Evolutionary conservation across 805 yeast genomes (phyloP).

Genomic region (Candida sithepensis): DNA sequence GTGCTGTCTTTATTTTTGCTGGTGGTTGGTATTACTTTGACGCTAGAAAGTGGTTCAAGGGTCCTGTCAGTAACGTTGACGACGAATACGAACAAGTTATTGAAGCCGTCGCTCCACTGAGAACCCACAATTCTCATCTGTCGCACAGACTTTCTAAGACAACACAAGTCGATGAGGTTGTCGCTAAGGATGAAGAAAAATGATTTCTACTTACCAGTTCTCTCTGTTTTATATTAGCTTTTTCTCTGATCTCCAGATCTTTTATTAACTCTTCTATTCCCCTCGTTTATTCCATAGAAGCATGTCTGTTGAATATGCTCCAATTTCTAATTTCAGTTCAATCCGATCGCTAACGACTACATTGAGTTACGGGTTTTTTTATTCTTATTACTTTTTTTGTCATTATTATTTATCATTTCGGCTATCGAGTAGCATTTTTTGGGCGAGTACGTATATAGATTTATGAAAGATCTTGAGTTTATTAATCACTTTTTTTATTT

Average conservation of each 20-base stretch:
- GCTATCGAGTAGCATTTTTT: neutral
- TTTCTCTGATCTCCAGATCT: neutral
- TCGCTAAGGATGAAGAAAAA: neutral
- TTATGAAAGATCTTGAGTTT: neutral
- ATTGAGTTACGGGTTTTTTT: neutral
- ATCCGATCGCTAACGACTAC: neutral
- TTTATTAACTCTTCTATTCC: neutral
- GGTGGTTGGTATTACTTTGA: conserved; percentile 44
- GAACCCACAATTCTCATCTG: conserved; percentile 3
- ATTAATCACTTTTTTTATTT: too few species aligned
- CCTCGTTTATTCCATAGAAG: neutral
- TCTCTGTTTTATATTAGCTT: neutral
- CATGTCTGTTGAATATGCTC: neutral
- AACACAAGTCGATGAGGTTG: neutral
- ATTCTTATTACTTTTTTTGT: too few species aligned
- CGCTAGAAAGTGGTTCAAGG: conserved; percentile 54
- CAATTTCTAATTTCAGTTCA: neutral
- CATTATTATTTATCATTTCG: neutral
- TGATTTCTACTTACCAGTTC: neutral
- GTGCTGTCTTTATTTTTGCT: conserved; percentile 33
- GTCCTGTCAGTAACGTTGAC: conserved; percentile 49
- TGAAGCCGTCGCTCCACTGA: conserved; percentile 13
- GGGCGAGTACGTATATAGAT: neutral
- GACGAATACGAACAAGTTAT: conserved; percentile 25
- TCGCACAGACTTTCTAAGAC: conserved; percentile 1